These are phyloP conservation scores for Acer saccharum DNA, from an alignment of 345 rosid species.

Conservation along the genomic window DNA sequence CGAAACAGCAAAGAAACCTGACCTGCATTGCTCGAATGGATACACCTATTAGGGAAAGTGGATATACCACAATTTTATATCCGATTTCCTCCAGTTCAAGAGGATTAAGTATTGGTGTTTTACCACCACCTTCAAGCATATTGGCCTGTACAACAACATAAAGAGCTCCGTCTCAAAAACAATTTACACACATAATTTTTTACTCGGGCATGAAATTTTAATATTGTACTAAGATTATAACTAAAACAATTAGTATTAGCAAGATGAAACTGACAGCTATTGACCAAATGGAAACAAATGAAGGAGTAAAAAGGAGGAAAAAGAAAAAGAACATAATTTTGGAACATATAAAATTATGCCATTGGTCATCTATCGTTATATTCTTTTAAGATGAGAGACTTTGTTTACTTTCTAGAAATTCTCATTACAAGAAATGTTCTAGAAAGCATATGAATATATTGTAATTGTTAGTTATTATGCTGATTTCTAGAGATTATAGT, in stretches of 20 bases:
- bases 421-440: neutral
- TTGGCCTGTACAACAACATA: slow-evolving; percentile 50
- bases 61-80: slow-evolving; percentile 83
- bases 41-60: slow-evolving; percentile 82
- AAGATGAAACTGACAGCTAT: neutral
- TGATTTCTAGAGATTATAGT: no score
- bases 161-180: slow-evolving; percentile 15
- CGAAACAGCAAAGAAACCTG: slow-evolving; percentile 9
- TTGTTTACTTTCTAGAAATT: neutral
- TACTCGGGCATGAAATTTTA: neutral
- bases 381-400: neutral
- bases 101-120: slow-evolving; percentile 68
- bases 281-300: neutral
- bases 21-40: slow-evolving; percentile 97
- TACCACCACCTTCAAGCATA: slow-evolving; percentile 96
- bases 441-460: neutral
- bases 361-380: no score
- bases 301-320: neutral
- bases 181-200: neutral
- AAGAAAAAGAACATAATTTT: neutral
- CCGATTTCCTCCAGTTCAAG: slow-evolving; percentile 84
- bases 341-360: neutral
- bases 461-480: no score
- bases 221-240: neutral
- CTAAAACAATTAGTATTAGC: neutral